Evolutionary conservation across 768 basidiomycete genomes (phyloP).

Genomic region (Kondoa subrosea): DNA sequence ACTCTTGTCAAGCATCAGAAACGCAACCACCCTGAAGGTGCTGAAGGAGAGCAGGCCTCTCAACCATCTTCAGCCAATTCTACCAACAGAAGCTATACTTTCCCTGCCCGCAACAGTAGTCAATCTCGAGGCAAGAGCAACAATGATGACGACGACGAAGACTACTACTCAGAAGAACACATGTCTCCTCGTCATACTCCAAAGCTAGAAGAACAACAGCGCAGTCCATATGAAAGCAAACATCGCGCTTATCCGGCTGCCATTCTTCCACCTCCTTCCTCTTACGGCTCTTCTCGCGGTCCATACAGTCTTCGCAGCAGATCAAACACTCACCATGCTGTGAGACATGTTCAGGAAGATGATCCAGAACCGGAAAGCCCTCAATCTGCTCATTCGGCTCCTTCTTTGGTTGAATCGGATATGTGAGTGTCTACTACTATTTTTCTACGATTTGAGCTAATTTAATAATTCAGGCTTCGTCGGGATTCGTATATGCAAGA

Average conservation of each 20-base stretch:
- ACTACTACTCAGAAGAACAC: no score
- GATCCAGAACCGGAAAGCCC: not conserved
- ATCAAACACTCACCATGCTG: not conserved
- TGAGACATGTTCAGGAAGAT: not conserved
- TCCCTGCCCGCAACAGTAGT: no score
- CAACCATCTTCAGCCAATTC: not conserved
- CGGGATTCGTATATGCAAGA: no score
- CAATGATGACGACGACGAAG: no score
- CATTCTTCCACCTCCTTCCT: not conserved
- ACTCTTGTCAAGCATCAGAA: conserved; percentile 35
- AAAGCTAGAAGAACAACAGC: no score
- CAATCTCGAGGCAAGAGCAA: no score
- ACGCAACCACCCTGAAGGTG: conserved; percentile 28
- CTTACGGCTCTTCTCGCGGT: not conserved
- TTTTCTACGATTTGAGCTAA: not conserved
- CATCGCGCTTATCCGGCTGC: not conserved
- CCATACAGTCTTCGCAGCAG: not conserved
- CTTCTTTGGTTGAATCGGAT: not conserved
- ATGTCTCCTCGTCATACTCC: no score
- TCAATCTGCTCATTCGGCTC: not conserved
- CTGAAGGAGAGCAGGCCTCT: not conserved
- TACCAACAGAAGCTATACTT: not conserved
- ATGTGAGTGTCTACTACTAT: not conserved
- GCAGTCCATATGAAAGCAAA: no score
- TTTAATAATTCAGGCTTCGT: not conserved